These are phyloP conservation scores for Vicia villosa DNA, from an alignment of 306 rosid species.

Conservation along the genomic window DNA sequence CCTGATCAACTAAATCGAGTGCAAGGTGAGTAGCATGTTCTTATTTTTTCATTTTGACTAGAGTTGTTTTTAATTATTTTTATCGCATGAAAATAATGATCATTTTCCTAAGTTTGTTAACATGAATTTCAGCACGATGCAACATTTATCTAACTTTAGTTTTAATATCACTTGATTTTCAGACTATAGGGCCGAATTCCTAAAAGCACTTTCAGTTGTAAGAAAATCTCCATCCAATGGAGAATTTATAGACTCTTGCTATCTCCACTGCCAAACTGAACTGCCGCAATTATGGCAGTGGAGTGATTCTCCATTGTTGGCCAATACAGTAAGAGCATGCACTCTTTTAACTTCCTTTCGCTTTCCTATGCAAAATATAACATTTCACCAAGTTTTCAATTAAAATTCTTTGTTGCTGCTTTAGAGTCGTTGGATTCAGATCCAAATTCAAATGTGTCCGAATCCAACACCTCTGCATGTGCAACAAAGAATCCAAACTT, in stretches of 20 bases:
- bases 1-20: slow-evolving; percentile 59
- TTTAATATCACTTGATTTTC: slow-evolving; percentile 31
- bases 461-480: background rate
- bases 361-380: background rate
- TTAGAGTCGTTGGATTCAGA: background rate
- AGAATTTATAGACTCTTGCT: slow-evolving; percentile 80
- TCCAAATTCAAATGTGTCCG: background rate
- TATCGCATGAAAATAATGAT: slow-evolving; percentile 3
- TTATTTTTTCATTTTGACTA: background rate
- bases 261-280: slow-evolving; percentile 92
- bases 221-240: slow-evolving; percentile 53
- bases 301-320: slow-evolving; percentile 64
- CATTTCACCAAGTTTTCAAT: background rate
- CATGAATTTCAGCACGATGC: background rate
- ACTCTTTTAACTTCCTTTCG: background rate
- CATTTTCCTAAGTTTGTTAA: background rate
- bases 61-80: too few relatives aligned
- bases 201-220: slow-evolving; percentile 57
- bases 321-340: slow-evolving; percentile 56
- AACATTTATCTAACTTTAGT: slow-evolving; percentile 18
- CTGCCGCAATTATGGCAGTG: slow-evolving; percentile 80
- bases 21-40: slow-evolving; percentile 53
- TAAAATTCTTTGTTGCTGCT: background rate
- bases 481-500: background rate
- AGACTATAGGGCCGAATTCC: slow-evolving; percentile 75